Evolutionary conservation across 1,284 basidiomycete genomes (phyloP).

Genomic region (Fomitopsis schrenkii): DNA sequence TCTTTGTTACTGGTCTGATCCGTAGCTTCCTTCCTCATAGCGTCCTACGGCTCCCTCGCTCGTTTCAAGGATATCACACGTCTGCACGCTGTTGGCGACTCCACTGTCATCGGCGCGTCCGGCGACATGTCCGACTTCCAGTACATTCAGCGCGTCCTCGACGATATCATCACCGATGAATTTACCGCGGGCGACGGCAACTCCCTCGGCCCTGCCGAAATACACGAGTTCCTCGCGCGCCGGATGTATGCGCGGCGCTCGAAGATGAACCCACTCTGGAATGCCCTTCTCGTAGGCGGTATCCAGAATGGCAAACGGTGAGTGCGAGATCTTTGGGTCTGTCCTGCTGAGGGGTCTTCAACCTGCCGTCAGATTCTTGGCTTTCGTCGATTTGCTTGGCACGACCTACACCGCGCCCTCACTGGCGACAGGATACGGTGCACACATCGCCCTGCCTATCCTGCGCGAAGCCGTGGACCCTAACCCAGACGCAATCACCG

Average conservation of each 20-base stretch:
- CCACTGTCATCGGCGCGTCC: constrained; percentile 88
- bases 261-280: constrained; percentile 96
- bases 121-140: constrained; percentile 99
- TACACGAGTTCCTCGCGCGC: constrained; percentile 91
- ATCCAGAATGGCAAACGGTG: constrained; percentile 78
- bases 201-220: constrained; percentile 81
- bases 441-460: constrained; percentile 91
- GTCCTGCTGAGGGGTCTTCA: background rate
- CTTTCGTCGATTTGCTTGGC: constrained; percentile 95
- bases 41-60: constrained; percentile 96
- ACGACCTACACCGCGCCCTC: constrained; percentile 95
- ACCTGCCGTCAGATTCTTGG: constrained; percentile 64
- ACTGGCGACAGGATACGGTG: constrained; percentile 95
- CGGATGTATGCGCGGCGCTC: constrained; percentile 89
- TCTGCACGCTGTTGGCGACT: constrained; percentile 78
- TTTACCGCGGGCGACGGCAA: constrained; percentile 82
- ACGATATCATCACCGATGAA: constrained; percentile 76
- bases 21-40: constrained; percentile 35
- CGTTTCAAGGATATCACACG: constrained; percentile 95
- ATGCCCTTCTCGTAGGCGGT: constrained; percentile 92
- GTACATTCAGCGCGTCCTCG: constrained; percentile 79
- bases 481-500: constrained; percentile 68
- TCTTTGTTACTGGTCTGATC: background rate
- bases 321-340: constrained; percentile 14
- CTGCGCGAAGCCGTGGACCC: constrained; percentile 90